Evolutionary conservation across 345 rosid species (phyloP).

Genomic region (Lepidium aucheri): DNA sequence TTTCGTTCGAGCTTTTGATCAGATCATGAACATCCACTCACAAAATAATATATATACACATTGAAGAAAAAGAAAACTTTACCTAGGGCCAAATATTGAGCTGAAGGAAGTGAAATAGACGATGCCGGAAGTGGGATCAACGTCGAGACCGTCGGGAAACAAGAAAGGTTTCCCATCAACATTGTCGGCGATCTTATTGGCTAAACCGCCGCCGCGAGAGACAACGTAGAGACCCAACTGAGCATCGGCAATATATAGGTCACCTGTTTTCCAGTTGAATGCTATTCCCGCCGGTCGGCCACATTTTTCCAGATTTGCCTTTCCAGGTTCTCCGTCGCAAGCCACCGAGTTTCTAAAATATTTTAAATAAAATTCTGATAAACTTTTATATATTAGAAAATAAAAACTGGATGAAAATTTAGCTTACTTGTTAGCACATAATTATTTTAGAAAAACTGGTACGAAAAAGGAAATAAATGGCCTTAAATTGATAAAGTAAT

Average conservation of each 20-base stretch:
- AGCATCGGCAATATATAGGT: constrained; percentile 42
- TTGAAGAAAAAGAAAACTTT: not conserved
- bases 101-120: constrained; percentile 43
- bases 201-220: constrained; percentile 30
- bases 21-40: too few species aligned
- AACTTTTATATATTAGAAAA: not conserved
- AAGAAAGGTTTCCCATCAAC: constrained; percentile 21
- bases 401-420: too few species aligned
- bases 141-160: constrained; percentile 36
- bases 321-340: constrained; percentile 29
- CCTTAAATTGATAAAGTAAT: not conserved
- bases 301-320: not conserved
- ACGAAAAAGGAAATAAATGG: not conserved
- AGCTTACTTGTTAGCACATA: too few species aligned
- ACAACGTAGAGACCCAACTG: constrained; percentile 32
- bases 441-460: too few species aligned
- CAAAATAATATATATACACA: too few species aligned
- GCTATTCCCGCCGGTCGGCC: constrained; percentile 40
- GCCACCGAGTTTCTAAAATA: not conserved
- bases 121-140: constrained; percentile 25
- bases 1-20: too few species aligned
- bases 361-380: not conserved
- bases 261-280: constrained; percentile 21
- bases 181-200: constrained; percentile 27
- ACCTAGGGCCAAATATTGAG: constrained; percentile 20